These are phyloP conservation scores for Stagonosporopsis vannaccii DNA, from an alignment of 2,329 filamentous ascomycete genomes.

Conservation along the genomic window DNA sequence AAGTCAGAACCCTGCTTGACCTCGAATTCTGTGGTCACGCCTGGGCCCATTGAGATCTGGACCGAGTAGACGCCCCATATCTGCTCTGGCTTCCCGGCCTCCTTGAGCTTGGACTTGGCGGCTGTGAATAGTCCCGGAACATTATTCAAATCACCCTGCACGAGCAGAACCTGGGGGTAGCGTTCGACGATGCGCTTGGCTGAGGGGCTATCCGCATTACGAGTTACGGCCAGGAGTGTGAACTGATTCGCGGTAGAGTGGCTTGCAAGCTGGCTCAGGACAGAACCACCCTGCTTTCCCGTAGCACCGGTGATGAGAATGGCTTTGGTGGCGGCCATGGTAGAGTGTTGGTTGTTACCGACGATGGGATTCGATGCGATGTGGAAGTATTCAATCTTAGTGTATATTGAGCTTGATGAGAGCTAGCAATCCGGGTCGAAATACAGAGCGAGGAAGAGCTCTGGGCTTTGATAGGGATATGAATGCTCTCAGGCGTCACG, in stretches of 20 bases:
- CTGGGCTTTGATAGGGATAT: background rate
- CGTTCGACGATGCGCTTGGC: slow-evolving; percentile 58
- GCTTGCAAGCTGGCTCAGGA: slow-evolving; percentile 52
- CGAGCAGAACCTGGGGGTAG: slow-evolving; percentile 59
- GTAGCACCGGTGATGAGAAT: slow-evolving; percentile 57
- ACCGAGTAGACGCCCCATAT: slow-evolving; percentile 71
- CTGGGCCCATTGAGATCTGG: slow-evolving; percentile 58
- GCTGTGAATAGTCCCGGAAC: slow-evolving; percentile 58
- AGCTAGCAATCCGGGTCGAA: background rate
- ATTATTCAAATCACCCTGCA: slow-evolving; percentile 66
- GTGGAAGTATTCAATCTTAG: background rate
- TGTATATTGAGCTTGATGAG: slow-evolving; percentile 1
- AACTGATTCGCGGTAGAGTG: slow-evolving; percentile 47
- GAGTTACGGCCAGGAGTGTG: slow-evolving; percentile 67
- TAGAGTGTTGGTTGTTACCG: slow-evolving; percentile 13
- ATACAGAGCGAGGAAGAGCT: background rate
- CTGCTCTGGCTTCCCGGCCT: slow-evolving; percentile 39
- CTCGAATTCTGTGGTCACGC: slow-evolving; percentile 55
- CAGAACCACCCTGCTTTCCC: slow-evolving; percentile 56
- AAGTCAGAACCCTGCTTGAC: slow-evolving; percentile 65
- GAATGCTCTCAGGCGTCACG: background rate
- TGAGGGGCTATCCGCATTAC: slow-evolving; percentile 59
- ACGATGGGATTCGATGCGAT: background rate
- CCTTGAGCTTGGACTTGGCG: slow-evolving; percentile 49
- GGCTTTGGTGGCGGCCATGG: slow-evolving; percentile 47